Evolutionary conservation across 2,329 filamentous ascomycete species (phyloP), one percentile per base, ranked within the genome.

Genomic region (Claviceps paspali): DNA sequence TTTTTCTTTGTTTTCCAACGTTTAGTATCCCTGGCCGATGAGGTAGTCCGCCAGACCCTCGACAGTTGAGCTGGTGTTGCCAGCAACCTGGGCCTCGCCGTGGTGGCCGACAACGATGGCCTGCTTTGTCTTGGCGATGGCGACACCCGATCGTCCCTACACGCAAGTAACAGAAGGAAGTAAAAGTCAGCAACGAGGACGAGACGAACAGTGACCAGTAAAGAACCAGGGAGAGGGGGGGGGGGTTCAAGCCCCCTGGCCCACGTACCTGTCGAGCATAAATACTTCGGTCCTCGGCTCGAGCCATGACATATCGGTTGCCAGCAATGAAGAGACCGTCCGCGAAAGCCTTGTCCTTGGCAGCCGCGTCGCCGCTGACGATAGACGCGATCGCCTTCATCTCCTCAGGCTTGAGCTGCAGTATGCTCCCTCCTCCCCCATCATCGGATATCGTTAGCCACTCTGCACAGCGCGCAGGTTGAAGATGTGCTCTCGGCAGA

Each of bases 51-150:
- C 85, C 45, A 98, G 72, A 51, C 76, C 69, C 67, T 88, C 82
- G 48, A 93, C 82, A 35, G 82, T 83, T 56, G 73, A 73, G 51
- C 78, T 78, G 45, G 84, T 78, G 58, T 80, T 79, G 55, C 83
- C 78, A 36, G 82, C 82, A 57, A 82, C 69, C 49, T 78, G 65
- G 44, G 59, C 58, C 59, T 93, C 84, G 48, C 68, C 70, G 70
- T 96, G 85, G 68, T 94, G 85, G 49, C 76, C 82, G 57, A 98
- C 64, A 56, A 98, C 74, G 58, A 96, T 78, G 49, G 86, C 84
- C 64, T 92, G 80, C 53, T 71, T 79, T 52, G 88, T 92, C 70
- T 92, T 93, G 62, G 79, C 78, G 51, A 91, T 74, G 55, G 80
- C 69, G 52, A 94, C 63, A 47, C 91, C 91, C 56, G 79, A 74